phyloP scores from a whole-genome alignment of 2,329 filamentous ascomycete species.

The Penicillium paneum region DNA sequence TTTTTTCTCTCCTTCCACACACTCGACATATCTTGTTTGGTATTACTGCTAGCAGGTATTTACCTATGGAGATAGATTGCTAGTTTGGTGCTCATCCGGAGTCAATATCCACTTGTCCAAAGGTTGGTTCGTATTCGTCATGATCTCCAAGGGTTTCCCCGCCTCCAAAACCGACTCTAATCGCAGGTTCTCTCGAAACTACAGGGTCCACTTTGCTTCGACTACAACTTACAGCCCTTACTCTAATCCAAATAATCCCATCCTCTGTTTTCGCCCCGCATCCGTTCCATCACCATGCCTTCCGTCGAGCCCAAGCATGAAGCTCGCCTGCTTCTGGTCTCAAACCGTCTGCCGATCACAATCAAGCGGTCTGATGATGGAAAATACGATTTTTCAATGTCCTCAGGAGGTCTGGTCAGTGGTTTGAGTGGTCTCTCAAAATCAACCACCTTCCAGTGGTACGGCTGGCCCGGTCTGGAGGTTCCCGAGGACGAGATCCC shows the following conservation, averaged over 20 bases:
- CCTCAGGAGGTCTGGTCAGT: conserved; percentile 90
- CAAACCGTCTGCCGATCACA: conserved; percentile 92
- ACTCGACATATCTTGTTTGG: neutral
- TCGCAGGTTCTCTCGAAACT: neutral
- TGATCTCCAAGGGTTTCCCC: conserved; percentile 6
- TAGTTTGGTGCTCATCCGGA: neutral
- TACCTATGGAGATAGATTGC: conserved; percentile 2
- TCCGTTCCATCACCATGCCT: conserved; percentile 30
- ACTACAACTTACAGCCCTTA: neutral
- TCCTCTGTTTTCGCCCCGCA: neutral
- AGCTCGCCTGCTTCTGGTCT: conserved; percentile 72
- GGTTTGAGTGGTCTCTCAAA: conserved; percentile 89
- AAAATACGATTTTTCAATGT: conserved; percentile 92
- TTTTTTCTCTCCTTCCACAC: neutral
- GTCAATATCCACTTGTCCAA: neutral
- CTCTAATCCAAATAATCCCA: neutral
- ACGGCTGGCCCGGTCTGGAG: conserved; percentile 94
- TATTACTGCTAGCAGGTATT: neutral
- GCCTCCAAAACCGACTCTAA: conserved; percentile 5
- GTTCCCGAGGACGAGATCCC: conserved; percentile 79
- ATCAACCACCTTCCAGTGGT: conserved; percentile 95
- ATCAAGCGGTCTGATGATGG: conserved; percentile 92
- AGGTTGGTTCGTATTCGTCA: conserved; percentile 6
- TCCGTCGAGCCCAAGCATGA: conserved; percentile 34
- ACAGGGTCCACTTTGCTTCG: neutral